These are phyloP conservation scores for Tuber microsphaerosporum DNA, from an alignment of 495 filamentous ascomycete species.

Conservation along the genomic window DNA sequence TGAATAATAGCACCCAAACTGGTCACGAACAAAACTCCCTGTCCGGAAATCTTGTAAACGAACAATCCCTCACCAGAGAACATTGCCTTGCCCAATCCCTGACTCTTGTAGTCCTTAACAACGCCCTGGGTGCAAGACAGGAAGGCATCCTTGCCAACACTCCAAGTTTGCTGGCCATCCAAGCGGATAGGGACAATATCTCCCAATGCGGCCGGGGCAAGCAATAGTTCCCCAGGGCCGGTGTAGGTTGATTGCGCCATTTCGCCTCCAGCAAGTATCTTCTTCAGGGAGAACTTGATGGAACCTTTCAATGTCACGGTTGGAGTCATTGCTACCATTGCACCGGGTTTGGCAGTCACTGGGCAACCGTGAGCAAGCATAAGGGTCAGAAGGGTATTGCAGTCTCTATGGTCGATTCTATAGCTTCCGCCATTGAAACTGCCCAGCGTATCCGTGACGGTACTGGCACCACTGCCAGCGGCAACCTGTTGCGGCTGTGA, in stretches of 20 bases:
- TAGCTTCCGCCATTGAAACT: slow-evolving; percentile 96
- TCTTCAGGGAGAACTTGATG: slow-evolving; percentile 76
- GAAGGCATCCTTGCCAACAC: slow-evolving; percentile 72
- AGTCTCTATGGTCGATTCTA: slow-evolving; percentile 84
- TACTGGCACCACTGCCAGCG: slow-evolving; percentile 53
- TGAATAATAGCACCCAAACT: slow-evolving; percentile 92
- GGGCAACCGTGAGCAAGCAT: slow-evolving; percentile 88
- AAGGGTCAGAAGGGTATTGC: slow-evolving; percentile 79
- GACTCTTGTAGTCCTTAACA: slow-evolving; percentile 72
- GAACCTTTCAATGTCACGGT: slow-evolving; percentile 73
- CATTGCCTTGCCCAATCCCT: slow-evolving; percentile 82
- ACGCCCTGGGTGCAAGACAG: slow-evolving; percentile 71
- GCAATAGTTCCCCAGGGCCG: slow-evolving; percentile 81
- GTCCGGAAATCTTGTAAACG: slow-evolving; percentile 76
- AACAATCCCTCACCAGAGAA: slow-evolving; percentile 91
- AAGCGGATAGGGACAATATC: slow-evolving; percentile 79
- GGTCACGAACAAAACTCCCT: slow-evolving; percentile 75
- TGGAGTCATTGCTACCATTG: slow-evolving; percentile 93
- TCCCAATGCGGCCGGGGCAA: slow-evolving; percentile 71
- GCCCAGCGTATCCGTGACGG: slow-evolving; percentile 70
- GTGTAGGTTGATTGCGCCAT: slow-evolving; percentile 75
- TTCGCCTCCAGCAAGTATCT: slow-evolving; percentile 72
- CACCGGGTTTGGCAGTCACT: slow-evolving; percentile 68
- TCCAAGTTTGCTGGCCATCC: slow-evolving; percentile 63
- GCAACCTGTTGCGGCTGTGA: slow-evolving; percentile 40